These are phyloP conservation scores for Hansenula sp. DNA, from an alignment of 1,139 yeast species.

Conservation along the genomic window DNA sequence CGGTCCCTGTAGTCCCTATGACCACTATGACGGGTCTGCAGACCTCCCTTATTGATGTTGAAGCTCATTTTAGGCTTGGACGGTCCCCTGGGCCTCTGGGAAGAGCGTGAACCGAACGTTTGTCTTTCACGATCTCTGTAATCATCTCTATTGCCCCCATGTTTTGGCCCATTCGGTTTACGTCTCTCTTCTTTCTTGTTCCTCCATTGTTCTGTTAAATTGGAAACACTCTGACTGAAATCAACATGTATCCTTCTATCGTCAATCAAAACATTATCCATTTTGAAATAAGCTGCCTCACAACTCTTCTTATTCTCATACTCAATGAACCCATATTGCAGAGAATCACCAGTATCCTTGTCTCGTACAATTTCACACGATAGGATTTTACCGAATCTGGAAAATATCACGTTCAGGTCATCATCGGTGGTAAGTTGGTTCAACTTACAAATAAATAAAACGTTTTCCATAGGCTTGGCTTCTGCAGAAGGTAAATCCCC, in stretches of 20 bases:
- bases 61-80: neutral
- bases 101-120: neutral
- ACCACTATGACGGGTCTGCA: neutral
- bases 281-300: conserved; percentile 55
- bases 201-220: conserved; percentile 20
- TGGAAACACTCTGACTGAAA: conserved; percentile 55
- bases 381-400: conserved; percentile 53
- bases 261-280: conserved; percentile 61
- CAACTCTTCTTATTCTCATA: conserved; percentile 44
- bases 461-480: conserved; percentile 57
- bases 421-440: conserved; percentile 56
- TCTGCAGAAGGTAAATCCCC: conserved; percentile 64
- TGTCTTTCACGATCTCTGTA: neutral
- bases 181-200: conserved; percentile 1
- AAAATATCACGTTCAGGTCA: conserved; percentile 51
- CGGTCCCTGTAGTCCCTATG: neutral
- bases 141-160: neutral
- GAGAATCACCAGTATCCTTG: conserved; percentile 41
- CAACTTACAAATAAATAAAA: conserved; percentile 59
- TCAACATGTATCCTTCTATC: conserved; percentile 64
- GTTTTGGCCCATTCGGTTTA: neutral
- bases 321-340: conserved; percentile 64
- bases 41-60: neutral
- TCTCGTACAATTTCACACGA: conserved; percentile 50
- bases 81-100: neutral